These are phyloP conservation scores for Pichia terricola DNA, from an alignment of 1,139 yeast species.

Conservation along the genomic window DNA sequence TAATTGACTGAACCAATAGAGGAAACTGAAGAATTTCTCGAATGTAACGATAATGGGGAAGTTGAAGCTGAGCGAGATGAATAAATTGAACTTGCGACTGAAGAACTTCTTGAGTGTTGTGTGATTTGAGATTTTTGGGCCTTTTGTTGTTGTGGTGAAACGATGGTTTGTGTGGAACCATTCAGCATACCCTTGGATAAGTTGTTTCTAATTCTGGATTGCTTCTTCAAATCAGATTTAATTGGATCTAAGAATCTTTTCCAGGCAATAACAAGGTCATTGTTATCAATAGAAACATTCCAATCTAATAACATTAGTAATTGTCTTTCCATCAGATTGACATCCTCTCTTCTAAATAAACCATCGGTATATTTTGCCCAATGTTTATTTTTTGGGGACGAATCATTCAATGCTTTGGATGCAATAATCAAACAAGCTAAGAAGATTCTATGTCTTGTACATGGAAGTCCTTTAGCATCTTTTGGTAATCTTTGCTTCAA, in stretches of 20 bases:
- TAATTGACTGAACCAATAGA: slow-evolving; percentile 7
- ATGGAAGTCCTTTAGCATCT: slow-evolving; percentile 67
- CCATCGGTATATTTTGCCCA: slow-evolving; percentile 77
- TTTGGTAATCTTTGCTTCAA: slow-evolving; percentile 51
- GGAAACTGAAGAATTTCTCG: slow-evolving; percentile 24
- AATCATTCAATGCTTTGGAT: slow-evolving; percentile 67
- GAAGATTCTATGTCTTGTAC: slow-evolving; percentile 69
- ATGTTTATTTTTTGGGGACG: slow-evolving; percentile 65
- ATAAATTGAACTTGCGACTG: slow-evolving; percentile 16
- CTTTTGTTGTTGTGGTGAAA: neutral
- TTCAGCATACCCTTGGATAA: slow-evolving; percentile 21
- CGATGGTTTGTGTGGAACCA: slow-evolving; percentile 22
- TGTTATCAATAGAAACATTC: slow-evolving; percentile 51
- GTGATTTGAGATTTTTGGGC: slow-evolving; percentile 6
- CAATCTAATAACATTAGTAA: slow-evolving; percentile 57
- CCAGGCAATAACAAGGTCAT: slow-evolving; percentile 42
- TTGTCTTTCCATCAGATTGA: slow-evolving; percentile 75
- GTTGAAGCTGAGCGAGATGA: slow-evolving; percentile 3
- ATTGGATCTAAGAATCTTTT: slow-evolving; percentile 53
- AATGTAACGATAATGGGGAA: slow-evolving; percentile 10
- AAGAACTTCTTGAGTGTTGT: slow-evolving; percentile 21
- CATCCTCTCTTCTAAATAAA: slow-evolving; percentile 54
- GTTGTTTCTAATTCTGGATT: slow-evolving; percentile 22
- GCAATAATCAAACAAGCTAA: slow-evolving; percentile 64
- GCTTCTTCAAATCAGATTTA: slow-evolving; percentile 42